phyloP scores from a whole-genome alignment of 208 protist species.

The Balamuthia mandrillaris region DNA sequence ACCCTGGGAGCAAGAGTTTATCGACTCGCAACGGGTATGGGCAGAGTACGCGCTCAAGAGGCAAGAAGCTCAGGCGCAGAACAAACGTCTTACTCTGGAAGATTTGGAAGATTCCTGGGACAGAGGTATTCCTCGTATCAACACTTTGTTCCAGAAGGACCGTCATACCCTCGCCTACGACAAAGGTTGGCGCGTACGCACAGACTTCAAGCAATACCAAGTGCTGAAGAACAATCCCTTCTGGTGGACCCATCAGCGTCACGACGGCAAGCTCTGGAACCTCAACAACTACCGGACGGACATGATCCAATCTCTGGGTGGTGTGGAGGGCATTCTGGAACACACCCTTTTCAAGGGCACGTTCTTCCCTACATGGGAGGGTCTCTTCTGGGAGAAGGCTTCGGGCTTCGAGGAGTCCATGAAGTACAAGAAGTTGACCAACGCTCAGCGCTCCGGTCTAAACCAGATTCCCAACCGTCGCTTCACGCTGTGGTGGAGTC shows the following conservation, averaged over 20 bases:
- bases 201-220: slow-evolving; percentile 98
- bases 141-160: slow-evolving; percentile 99
- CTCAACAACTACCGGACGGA: slow-evolving; percentile 99
- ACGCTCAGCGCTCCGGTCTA: slow-evolving; percentile 99
- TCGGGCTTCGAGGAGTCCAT: slow-evolving; percentile 98
- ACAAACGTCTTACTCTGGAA: slow-evolving; percentile 95
- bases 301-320: slow-evolving; percentile 99
- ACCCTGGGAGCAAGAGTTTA: slow-evolving; percentile 99
- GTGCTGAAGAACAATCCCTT: slow-evolving; percentile 97
- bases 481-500: slow-evolving; percentile 99
- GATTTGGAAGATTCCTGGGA: slow-evolving; percentile 99
- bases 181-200: slow-evolving; percentile 98
- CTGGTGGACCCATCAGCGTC: slow-evolving; percentile 98
- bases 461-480: slow-evolving; percentile 99
- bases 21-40: slow-evolving; percentile 99
- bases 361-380: slow-evolving; percentile 99
- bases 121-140: slow-evolving; percentile 99
- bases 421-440: slow-evolving; percentile 99
- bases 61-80: slow-evolving; percentile 94
- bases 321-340: slow-evolving; percentile 99
- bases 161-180: slow-evolving; percentile 99
- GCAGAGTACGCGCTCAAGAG: slow-evolving; percentile 97
- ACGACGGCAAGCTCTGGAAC: slow-evolving; percentile 99
- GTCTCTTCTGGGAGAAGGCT: slow-evolving; percentile 99
- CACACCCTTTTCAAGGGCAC: slow-evolving; percentile 99